phyloP scores from a whole-genome alignment of 2,329 filamentous ascomycete species.

The Xenosphaeropsis pyriputrescens region DNA sequence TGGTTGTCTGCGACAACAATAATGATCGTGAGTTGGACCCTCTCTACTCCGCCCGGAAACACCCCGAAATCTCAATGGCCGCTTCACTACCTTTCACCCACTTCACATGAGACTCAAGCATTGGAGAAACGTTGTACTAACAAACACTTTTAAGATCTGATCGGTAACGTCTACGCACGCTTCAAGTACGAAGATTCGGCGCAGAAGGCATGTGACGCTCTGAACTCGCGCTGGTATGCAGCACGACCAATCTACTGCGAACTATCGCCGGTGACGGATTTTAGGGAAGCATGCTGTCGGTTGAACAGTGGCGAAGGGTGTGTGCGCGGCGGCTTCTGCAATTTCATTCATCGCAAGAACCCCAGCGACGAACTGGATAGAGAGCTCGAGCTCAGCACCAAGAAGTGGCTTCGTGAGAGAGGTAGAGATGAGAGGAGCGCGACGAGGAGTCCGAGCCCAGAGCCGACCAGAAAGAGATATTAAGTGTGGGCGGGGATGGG shows the following conservation, averaged over 20 bases:
- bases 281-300: conserved; percentile 91
- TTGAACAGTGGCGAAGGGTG: conserved; percentile 92
- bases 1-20: conserved; percentile 98
- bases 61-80: background rate
- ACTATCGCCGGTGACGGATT: conserved; percentile 90
- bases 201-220: conserved; percentile 81
- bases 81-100: background rate
- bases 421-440: conserved; percentile 75
- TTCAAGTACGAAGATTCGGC: conserved; percentile 99
- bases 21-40: conserved; percentile 65
- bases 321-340: conserved; percentile 93
- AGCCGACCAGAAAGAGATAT: conserved; percentile 61
- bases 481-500: conserved; percentile 15
- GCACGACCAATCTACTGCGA: conserved; percentile 97
- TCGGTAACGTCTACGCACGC: conserved; percentile 97
- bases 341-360: conserved; percentile 98
- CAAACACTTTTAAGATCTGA: conserved; percentile 48
- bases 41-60: conserved; percentile 1
- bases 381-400: conserved; percentile 75
- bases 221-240: conserved; percentile 95
- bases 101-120: no score
- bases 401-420: conserved; percentile 86
- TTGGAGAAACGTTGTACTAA: background rate
- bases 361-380: conserved; percentile 76
- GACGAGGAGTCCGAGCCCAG: conserved; percentile 72